A percentile compares a stretch with the other conserved stretches of the same genome.
Evolutionary conservation across 2,329 filamentous ascomycete species (phyloP).

Genomic region (Trichoderma atroviride): DNA sequence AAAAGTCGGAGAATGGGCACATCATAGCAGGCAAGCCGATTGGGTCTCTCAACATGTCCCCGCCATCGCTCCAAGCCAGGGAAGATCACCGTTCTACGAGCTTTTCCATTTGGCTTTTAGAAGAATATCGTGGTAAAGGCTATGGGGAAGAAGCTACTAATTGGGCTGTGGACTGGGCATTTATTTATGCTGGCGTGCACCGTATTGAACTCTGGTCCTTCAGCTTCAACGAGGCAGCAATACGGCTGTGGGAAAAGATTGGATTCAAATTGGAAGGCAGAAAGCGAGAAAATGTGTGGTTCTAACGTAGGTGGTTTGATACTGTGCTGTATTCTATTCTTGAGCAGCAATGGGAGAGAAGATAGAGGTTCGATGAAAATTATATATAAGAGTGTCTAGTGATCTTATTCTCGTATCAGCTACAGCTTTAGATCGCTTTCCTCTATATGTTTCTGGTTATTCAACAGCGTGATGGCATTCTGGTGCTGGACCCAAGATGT

Average conservation of each 20-base stretch:
- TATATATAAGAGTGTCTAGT: not conserved
- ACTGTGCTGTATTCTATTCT: not conserved
- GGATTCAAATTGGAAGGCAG: not conserved
- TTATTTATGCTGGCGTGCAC: not conserved
- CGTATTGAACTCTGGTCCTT: not conserved
- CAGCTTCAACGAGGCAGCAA: not conserved
- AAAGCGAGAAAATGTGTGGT: not conserved
- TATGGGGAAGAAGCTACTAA: not conserved
- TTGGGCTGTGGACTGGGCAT: not conserved
- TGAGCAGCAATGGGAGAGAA: not conserved
- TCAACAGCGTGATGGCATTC: too few relatives aligned
- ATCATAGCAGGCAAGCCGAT: not conserved
- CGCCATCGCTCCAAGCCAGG: not conserved
- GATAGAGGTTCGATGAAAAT: not conserved
- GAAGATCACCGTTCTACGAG: not conserved
- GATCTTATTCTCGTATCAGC: not conserved
- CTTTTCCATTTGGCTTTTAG: not conserved
- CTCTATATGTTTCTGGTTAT: too few relatives aligned
- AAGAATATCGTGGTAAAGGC: not conserved
- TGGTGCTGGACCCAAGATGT: too few relatives aligned
- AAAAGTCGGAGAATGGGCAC: not conserved
- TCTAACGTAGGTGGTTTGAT: not conserved
- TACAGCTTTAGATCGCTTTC: too few relatives aligned
- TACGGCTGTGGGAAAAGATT: not conserved
- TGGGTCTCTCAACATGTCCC: not conserved